phyloP scores from a whole-genome alignment of 192 early-diverging fungal genomes.

The Umbelopsis vinacea region DNA sequence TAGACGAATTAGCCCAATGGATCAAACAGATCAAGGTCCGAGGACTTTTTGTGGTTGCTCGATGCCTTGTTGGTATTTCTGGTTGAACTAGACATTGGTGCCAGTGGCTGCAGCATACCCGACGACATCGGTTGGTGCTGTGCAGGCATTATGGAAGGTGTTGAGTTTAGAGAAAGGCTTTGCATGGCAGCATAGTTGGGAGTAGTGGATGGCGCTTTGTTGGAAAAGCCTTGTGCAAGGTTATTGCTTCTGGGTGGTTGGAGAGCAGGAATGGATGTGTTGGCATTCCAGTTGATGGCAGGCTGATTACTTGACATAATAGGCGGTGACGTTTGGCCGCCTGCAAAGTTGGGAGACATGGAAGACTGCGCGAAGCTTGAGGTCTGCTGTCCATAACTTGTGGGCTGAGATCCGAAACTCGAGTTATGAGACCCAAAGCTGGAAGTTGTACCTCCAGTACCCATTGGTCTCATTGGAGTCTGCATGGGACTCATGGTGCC shows the following conservation, averaged over 20 bases:
- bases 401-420: neutral
- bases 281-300: neutral
- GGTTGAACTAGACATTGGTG: neutral
- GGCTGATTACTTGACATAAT: conserved; percentile 11
- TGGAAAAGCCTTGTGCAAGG: neutral
- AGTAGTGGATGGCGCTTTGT: neutral
- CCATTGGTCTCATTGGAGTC: neutral
- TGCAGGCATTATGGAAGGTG: neutral
- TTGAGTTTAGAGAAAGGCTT: neutral
- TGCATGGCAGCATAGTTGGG: conserved; percentile 16
- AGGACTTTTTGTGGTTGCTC: conserved; percentile 7
- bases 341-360: neutral
- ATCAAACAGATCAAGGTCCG: conserved; percentile 19
- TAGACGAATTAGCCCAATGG: neutral
- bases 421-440: neutral
- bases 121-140: conserved; percentile 7
- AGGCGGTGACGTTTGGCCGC: neutral
- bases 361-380: neutral
- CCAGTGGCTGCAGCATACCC: conserved; percentile 1
- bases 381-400: neutral
- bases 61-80: conserved; percentile 1
- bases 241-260: conserved; percentile 12
- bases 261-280: neutral
- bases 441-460: neutral
- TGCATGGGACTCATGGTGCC: neutral